These are phyloP conservation scores for Trichaptum fuscoviolaceum DNA, from an alignment of 768 basidiomycete species.

Conservation along the genomic window DNA sequence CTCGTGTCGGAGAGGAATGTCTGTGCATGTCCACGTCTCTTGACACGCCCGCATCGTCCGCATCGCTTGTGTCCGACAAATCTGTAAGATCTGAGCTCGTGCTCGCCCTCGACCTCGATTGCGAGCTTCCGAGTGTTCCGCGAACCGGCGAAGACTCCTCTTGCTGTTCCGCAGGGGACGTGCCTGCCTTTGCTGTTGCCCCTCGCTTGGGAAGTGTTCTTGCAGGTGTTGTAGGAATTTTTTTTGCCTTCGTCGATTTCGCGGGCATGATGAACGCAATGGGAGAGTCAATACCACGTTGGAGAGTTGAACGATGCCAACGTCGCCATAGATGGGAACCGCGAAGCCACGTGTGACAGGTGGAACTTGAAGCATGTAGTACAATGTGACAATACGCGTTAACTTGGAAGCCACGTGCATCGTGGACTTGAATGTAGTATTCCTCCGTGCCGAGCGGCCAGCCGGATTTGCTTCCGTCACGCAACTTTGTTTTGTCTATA, in stretches of 20 bases:
- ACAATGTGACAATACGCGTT: background rate
- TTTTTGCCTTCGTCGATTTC: background rate
- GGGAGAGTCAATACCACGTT: background rate
- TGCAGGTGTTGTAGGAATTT: background rate
- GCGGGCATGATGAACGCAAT: background rate
- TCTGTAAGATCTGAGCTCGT: background rate
- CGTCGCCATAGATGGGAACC: background rate
- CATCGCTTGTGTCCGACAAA: background rate
- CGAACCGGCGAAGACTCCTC: conserved; percentile 1
- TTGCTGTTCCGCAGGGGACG: conserved; percentile 1
- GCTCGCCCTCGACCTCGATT: background rate
- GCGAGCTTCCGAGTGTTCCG: background rate
- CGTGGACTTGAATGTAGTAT: background rate
- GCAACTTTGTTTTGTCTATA: background rate
- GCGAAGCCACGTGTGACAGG: background rate
- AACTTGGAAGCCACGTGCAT: background rate
- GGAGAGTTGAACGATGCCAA: background rate
- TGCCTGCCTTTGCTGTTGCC: background rate
- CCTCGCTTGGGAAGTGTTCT: background rate
- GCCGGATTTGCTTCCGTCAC: background rate
- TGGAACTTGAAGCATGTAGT: too few species aligned
- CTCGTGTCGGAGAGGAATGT: background rate
- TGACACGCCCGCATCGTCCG: background rate
- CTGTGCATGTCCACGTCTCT: background rate
- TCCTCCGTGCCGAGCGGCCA: background rate